phyloP scores from a whole-genome alignment of 208 protist species.

The Crithidia bombi region DNA sequence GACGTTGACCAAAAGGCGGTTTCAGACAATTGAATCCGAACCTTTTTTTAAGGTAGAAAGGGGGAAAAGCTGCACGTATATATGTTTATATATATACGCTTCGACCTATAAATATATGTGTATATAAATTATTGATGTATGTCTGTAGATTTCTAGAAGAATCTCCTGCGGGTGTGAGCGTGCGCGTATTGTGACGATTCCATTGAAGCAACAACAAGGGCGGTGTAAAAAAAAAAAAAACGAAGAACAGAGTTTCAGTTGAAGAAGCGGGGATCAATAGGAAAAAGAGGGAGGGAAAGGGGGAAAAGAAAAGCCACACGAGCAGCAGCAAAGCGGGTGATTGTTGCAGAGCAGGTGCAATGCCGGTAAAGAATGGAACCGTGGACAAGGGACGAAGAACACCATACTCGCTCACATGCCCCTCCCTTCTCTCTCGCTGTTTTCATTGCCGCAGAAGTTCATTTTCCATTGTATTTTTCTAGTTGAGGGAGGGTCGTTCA shows the following conservation, averaged over 20 bases:
- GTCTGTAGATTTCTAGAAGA: constrained; percentile 1
- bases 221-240: constrained; percentile 3
- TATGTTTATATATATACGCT: constrained; percentile 33
- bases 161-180: background rate
- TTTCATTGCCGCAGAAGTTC: no score
- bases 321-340: background rate
- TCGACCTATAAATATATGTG: no score
- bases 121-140: constrained; percentile 18
- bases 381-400: background rate
- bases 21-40: background rate
- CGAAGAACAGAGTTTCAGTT: background rate
- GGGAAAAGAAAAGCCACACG: background rate
- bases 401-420: no score
- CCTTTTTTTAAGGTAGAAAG: no score
- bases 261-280: background rate
- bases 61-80: background rate
- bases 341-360: background rate
- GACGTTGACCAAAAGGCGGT: background rate
- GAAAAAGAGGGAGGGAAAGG: background rate
- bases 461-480: no score
- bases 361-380: no score
- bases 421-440: no score
- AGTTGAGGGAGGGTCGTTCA: no score
- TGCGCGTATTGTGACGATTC: background rate
- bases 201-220: no score